Conservation (phyloP, 768 basidiomycete genomes). For the Amanita muscaria region DNA sequence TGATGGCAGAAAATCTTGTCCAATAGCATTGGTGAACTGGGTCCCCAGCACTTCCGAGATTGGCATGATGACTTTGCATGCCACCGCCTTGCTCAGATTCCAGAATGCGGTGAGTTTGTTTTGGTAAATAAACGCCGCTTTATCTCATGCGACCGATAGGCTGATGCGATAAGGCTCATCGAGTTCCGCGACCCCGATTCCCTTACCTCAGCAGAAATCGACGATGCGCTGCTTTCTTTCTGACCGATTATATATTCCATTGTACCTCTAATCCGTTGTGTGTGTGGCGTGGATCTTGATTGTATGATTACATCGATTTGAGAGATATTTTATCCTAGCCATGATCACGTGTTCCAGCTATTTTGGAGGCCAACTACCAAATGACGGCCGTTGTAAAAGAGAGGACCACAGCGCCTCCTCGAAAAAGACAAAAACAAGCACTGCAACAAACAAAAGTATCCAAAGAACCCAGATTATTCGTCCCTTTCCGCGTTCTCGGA, state of each 20-base stretch:
- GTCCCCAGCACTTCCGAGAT: conserved; percentile 71
- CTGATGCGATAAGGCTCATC: conserved; percentile 69
- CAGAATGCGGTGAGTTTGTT: conserved; percentile 54
- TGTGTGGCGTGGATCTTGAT: neutral
- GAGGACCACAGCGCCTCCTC: conserved; percentile 28
- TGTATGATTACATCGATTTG: no score
- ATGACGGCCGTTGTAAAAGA: neutral
- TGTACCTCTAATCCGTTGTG: no score
- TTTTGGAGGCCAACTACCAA: neutral
- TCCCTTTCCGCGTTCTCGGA: conserved; percentile 93
- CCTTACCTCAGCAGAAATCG: conserved; percentile 64
- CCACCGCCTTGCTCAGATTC: conserved; percentile 73
- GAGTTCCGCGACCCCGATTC: conserved; percentile 76
- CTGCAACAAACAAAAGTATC: conserved; percentile 12
- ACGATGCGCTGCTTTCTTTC: conserved; percentile 41
- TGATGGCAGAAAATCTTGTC: conserved; percentile 81
- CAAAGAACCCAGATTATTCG: conserved; percentile 57
- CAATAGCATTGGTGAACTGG: conserved; percentile 86
- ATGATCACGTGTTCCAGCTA: neutral
- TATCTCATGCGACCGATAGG: conserved; percentile 31
- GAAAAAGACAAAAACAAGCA: conserved; percentile 41
- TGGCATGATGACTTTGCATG: conserved; percentile 70
- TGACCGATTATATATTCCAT: neutral
- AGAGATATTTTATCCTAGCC: no score
- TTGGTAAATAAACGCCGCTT: conserved; percentile 1